Percentiles rank a stretch among this genome's conserved stretches.
phyloP scores from a whole-genome alignment of 2,329 filamentous ascomycete species.

The Penicillium crustosum region DNA sequence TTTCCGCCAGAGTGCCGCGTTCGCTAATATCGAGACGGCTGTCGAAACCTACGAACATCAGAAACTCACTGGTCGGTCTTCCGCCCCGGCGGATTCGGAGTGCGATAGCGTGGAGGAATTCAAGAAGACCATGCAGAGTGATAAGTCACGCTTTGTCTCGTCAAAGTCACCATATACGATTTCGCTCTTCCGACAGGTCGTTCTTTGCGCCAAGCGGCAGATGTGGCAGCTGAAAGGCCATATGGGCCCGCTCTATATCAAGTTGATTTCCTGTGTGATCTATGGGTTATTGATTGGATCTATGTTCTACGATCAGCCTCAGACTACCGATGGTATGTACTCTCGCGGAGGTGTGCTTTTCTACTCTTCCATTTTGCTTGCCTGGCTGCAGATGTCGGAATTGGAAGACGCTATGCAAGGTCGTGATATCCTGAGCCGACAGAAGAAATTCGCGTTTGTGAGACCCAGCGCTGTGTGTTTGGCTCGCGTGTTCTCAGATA shows the following conservation, averaged over 20 bases:
- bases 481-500: conserved; percentile 58
- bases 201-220: conserved; percentile 60
- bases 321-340: conserved; percentile 59
- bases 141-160: conserved; percentile 52
- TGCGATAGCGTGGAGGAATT: conserved; percentile 47
- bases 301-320: conserved; percentile 66
- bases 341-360: conserved; percentile 60
- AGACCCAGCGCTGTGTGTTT: conserved; percentile 59
- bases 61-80: conserved; percentile 32
- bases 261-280: conserved; percentile 69
- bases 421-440: conserved; percentile 64
- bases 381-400: conserved; percentile 70
- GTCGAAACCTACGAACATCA: conserved; percentile 58
- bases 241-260: conserved; percentile 67
- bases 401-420: conserved; percentile 72
- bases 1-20: conserved; percentile 61
- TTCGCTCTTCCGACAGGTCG: conserved; percentile 67
- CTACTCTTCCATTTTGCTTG: conserved; percentile 61
- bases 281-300: conserved; percentile 71
- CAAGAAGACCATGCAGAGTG: conserved; percentile 59
- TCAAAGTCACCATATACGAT: conserved; percentile 72
- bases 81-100: conserved; percentile 44
- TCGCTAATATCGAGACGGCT: conserved; percentile 58
- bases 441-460: conserved; percentile 64
- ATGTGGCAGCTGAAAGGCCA: conserved; percentile 74